These are phyloP conservation scores for Moniliella sp. DNA, from an alignment of 1,284 basidiomycete species.

Conservation along the genomic window DNA sequence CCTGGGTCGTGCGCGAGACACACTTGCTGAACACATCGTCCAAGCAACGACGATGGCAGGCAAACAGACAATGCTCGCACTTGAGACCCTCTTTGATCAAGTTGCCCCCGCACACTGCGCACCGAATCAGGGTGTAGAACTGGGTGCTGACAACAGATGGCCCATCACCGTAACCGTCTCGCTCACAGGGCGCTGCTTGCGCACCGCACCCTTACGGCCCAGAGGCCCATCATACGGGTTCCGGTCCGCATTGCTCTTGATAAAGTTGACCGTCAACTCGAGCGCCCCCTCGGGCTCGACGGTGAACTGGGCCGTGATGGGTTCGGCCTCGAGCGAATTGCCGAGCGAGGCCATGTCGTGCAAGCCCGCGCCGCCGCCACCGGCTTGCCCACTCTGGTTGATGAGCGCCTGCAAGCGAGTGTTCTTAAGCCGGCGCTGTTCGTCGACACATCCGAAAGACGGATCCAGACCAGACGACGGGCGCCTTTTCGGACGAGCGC, in stretches of 20 bases:
- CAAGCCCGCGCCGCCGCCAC: slow-evolving; percentile 36
- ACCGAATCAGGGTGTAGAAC: slow-evolving; percentile 88
- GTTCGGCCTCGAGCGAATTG: slow-evolving; percentile 39
- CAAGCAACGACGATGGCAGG: slow-evolving; percentile 91
- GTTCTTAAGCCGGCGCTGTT: slow-evolving; percentile 63
- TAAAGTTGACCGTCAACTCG: slow-evolving; percentile 23
- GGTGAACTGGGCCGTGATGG: slow-evolving; percentile 87
- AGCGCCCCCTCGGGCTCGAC: slow-evolving; percentile 94
- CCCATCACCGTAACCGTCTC: slow-evolving; percentile 98
- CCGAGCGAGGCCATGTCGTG: slow-evolving; percentile 20
- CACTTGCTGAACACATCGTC: slow-evolving; percentile 98
- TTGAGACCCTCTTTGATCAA: slow-evolving; percentile 90
- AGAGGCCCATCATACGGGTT: slow-evolving; percentile 68
- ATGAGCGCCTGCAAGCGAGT: no score
- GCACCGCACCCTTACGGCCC: slow-evolving; percentile 87
- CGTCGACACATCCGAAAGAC: slow-evolving; percentile 82
- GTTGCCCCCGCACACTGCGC: slow-evolving; percentile 92
- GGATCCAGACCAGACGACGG: slow-evolving; percentile 85
- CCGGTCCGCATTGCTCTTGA: slow-evolving; percentile 49
- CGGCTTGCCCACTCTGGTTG: slow-evolving; percentile 60
- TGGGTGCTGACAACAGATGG: slow-evolving; percentile 85
- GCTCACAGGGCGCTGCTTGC: slow-evolving; percentile 92
- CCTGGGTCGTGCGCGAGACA: slow-evolving; percentile 85
- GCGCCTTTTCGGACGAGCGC: no score
- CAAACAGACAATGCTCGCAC: slow-evolving; percentile 96